A percentile compares a stretch with the other conserved stretches of the same genome.
Conservation (phyloP, 2,329 filamentous ascomycete genomes). For the Xylaria digitata region DNA sequence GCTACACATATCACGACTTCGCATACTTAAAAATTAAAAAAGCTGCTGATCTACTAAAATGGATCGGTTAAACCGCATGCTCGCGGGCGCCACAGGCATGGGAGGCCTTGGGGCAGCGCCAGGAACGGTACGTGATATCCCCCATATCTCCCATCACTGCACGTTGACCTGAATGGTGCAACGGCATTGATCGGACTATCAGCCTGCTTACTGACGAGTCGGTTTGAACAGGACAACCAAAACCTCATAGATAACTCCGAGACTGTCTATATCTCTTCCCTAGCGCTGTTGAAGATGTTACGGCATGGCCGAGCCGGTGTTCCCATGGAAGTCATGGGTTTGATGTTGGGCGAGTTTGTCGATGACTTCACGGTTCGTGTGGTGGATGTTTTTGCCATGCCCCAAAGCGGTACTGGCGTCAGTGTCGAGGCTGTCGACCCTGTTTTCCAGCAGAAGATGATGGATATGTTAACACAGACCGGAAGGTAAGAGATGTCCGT, state of each 20-base stretch:
- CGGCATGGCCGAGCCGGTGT: constrained; percentile 97
- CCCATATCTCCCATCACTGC: neutral
- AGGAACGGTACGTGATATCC: constrained; percentile 65
- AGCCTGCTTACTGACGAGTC: constrained; percentile 13
- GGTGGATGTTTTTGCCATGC: constrained; percentile 99
- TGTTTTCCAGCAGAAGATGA: constrained; percentile 99
- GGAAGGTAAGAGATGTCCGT: constrained; percentile 73
- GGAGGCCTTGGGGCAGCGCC: constrained; percentile 69
- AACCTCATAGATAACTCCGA: constrained; percentile 98
- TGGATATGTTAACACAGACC: constrained; percentile 99
- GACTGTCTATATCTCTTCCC: constrained; percentile 98
- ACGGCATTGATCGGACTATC: no score
- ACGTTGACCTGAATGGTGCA: neutral
- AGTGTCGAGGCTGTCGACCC: constrained; percentile 98
- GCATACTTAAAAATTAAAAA: neutral
- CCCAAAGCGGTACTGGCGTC: constrained; percentile 96
- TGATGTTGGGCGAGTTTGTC: constrained; percentile 99
- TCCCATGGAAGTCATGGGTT: constrained; percentile 99
- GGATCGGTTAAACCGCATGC: constrained; percentile 92
- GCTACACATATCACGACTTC: constrained; percentile 7
- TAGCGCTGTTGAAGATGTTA: constrained; percentile 98
- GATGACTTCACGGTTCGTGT: constrained; percentile 99
- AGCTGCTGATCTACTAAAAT: constrained; percentile 62
- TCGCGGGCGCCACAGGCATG: constrained; percentile 78
- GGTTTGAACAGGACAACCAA: constrained; percentile 78